These are phyloP conservation scores for Colletotrichum plurivorum DNA, from an alignment of 2,329 filamentous ascomycete genomes.

Conservation along the genomic window DNA sequence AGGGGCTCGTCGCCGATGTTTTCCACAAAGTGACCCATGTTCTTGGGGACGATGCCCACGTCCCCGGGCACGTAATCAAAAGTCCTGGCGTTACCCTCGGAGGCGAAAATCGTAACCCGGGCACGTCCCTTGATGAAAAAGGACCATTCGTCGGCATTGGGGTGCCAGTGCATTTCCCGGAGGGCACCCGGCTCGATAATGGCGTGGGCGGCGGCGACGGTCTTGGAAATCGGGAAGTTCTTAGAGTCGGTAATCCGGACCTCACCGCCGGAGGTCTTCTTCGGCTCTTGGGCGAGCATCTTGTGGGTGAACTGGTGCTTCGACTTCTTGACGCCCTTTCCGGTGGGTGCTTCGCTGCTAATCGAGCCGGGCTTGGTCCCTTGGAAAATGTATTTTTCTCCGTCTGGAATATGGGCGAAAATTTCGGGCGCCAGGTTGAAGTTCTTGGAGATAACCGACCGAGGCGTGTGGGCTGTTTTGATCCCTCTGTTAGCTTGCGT, in stretches of 20 bases:
- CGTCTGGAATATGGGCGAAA: conserved; percentile 76
- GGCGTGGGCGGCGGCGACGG: conserved; percentile 79
- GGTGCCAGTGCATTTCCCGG: conserved; percentile 88
- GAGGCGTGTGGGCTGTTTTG: conserved; percentile 74
- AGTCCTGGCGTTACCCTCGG: conserved; percentile 77
- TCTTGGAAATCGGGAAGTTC: conserved; percentile 82
- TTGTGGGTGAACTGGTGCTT: conserved; percentile 79
- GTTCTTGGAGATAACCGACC: conserved; percentile 80
- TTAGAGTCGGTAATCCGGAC: conserved; percentile 82
- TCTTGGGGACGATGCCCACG: conserved; percentile 81
- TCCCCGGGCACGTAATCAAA: conserved; percentile 84
- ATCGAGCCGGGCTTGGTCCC: conserved; percentile 76
- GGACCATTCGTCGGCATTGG: conserved; percentile 84
- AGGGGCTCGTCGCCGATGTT: conserved; percentile 82
- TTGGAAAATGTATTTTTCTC: conserved; percentile 84
- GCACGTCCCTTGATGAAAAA: conserved; percentile 83
- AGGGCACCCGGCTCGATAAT: conserved; percentile 79
- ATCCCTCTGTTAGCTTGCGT: conserved; percentile 31
- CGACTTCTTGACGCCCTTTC: conserved; percentile 75
- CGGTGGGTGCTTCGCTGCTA: conserved; percentile 73
- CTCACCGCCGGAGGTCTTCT: conserved; percentile 76
- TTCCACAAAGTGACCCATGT: conserved; percentile 87
- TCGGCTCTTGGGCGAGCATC: conserved; percentile 78
- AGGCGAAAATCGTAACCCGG: conserved; percentile 81
- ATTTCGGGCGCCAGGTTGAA: conserved; percentile 80